phyloP scores from a whole-genome alignment of 345 rosid species.

The Raphanus sativus region DNA sequence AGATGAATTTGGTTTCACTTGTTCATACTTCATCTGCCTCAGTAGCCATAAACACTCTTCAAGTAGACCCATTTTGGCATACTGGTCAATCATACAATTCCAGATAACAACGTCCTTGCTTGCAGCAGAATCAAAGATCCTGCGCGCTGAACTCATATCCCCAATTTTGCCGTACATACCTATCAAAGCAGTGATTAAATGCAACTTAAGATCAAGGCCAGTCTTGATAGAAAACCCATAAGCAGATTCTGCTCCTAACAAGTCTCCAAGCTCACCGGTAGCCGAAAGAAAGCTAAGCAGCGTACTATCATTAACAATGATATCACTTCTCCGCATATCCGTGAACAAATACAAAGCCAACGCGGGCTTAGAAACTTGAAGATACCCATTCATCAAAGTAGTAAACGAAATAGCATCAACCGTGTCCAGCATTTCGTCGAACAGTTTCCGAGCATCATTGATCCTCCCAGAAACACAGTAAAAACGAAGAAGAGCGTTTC shows the following conservation, averaged over 20 bases:
- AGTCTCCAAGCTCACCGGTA: slow-evolving; percentile 44
- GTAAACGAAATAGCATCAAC: slow-evolving; percentile 59
- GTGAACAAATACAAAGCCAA: slow-evolving; percentile 41
- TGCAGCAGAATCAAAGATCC: slow-evolving; percentile 45
- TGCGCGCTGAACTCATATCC: slow-evolving; percentile 43
- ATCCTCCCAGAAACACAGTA: slow-evolving; percentile 43
- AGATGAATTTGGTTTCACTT: slow-evolving; percentile 50
- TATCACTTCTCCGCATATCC: slow-evolving; percentile 36
- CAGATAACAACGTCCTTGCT: slow-evolving; percentile 55
- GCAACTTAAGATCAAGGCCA: slow-evolving; percentile 44
- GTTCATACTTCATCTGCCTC: slow-evolving; percentile 48
- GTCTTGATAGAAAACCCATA: slow-evolving; percentile 53
- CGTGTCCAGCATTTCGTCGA: slow-evolving; percentile 51
- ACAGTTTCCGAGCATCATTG: slow-evolving; percentile 51
- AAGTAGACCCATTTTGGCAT: slow-evolving; percentile 52
- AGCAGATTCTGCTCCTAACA: slow-evolving; percentile 42
- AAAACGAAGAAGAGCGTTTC: slow-evolving; percentile 49
- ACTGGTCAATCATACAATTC: slow-evolving; percentile 68
- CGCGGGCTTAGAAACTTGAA: slow-evolving; percentile 41
- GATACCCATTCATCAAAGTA: slow-evolving; percentile 54
- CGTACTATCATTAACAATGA: slow-evolving; percentile 41
- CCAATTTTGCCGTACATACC: slow-evolving; percentile 52
- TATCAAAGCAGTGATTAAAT: slow-evolving; percentile 54
- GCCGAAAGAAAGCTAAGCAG: slow-evolving; percentile 46
- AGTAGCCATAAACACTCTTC: slow-evolving; percentile 54